Percentiles rank a stretch among this genome's conserved stretches.
These are phyloP conservation scores for Cystobasidium sp. DNA, from an alignment of 1,284 basidiomycete species.

Conservation along the genomic window DNA sequence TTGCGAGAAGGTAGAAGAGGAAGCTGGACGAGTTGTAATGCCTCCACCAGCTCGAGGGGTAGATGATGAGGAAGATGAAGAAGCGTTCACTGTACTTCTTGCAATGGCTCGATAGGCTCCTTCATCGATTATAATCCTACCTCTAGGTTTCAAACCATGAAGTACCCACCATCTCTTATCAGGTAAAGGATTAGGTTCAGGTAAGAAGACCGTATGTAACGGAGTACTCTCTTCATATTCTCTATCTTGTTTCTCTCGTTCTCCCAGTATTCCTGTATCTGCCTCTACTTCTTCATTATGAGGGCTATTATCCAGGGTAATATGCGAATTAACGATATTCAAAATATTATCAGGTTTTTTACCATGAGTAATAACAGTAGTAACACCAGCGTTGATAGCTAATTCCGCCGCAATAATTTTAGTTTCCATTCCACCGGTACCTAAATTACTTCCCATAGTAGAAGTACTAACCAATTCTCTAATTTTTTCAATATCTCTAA, in stretches of 20 bases:
- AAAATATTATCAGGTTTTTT: conserved; percentile 78
- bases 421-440: conserved; percentile 99
- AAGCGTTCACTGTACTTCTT: conserved; percentile 25
- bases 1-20: neutral
- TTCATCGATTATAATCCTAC: conserved; percentile 82
- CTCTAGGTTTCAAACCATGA: conserved; percentile 86
- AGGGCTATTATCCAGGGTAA: neutral
- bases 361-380: conserved; percentile 86
- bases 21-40: neutral
- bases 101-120: conserved; percentile 83
- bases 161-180: conserved; percentile 95
- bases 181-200: conserved; percentile 73
- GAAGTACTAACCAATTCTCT: conserved; percentile 76
- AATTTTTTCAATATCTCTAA: conserved; percentile 80
- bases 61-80: conserved; percentile 4
- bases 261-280: neutral
- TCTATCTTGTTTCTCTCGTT: conserved; percentile 39
- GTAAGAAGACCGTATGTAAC: conserved; percentile 84
- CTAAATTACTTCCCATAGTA: conserved; percentile 87
- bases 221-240: conserved; percentile 59
- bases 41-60: neutral
- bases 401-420: conserved; percentile 98
- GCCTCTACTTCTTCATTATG: no score
- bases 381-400: conserved; percentile 92
- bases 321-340: conserved; percentile 65